These are phyloP conservation scores for Scutellaria minor DNA, from an alignment of 257 asterid species.

Conservation along the genomic window DNA sequence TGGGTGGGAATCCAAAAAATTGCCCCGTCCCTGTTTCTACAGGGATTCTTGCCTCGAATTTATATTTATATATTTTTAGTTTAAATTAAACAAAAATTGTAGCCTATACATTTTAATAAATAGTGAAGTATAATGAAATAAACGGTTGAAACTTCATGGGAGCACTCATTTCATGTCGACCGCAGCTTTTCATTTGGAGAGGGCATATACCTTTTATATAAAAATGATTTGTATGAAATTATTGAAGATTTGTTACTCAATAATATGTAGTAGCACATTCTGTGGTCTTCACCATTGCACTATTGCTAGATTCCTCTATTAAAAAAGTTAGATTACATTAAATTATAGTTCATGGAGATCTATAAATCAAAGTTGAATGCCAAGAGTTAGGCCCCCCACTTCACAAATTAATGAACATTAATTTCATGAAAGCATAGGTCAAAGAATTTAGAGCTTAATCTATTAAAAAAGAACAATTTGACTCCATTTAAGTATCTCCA, in stretches of 20 bases:
- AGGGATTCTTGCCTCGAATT: no score
- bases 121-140: no score
- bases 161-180: conserved; percentile 31
- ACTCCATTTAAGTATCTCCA: no score
- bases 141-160: no score
- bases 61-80: no score
- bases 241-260: not conserved
- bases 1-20: no score
- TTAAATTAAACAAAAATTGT: no score
- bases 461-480: no score
- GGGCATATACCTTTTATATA: conserved; percentile 4
- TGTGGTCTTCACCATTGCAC: conserved; percentile 1
- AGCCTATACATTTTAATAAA: no score
- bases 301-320: not conserved
- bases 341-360: not conserved
- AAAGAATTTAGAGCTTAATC: no score
- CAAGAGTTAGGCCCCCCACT: not conserved
- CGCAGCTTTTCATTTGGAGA: conserved; percentile 24
- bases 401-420: not conserved
- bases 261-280: not conserved
- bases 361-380: not conserved
- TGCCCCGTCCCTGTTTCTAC: no score
- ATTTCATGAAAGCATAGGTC: not conserved
- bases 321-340: not conserved
- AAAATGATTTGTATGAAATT: not conserved